Evolutionary conservation across 495 filamentous ascomycete species (phyloP).

Genomic region (Articulospora tetracladia): DNA sequence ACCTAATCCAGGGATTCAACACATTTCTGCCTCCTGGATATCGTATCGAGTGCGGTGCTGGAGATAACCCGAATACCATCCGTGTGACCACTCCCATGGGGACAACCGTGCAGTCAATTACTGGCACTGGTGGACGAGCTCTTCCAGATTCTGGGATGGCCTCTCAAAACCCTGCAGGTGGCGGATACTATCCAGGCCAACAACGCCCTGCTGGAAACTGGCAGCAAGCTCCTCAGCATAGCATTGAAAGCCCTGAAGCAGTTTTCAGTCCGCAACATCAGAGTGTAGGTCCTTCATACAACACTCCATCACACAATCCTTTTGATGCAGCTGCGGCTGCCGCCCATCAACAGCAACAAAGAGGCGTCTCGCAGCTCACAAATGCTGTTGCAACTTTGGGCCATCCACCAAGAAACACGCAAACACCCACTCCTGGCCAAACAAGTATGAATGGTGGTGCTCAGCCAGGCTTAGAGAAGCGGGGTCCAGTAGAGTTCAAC

Average conservation of each 20-base stretch:
- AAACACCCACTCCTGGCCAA: constrained; percentile 47
- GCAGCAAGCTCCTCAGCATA: constrained; percentile 45
- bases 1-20: constrained; percentile 97
- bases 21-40: constrained; percentile 97
- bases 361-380: constrained; percentile 75
- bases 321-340: constrained; percentile 51
- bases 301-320: constrained; percentile 34
- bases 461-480: constrained; percentile 70
- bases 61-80: constrained; percentile 90
- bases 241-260: constrained; percentile 50
- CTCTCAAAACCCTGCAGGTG: constrained; percentile 16
- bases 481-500: constrained; percentile 97
- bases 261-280: constrained; percentile 47
- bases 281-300: constrained; percentile 41
- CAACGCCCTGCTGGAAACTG: constrained; percentile 34
- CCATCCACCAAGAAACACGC: constrained; percentile 26
- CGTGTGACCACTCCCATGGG: constrained; percentile 96
- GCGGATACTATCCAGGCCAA: constrained; percentile 35
- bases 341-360: constrained; percentile 74
- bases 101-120: constrained; percentile 52
- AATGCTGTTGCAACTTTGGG: constrained; percentile 61
- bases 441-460: constrained; percentile 38
- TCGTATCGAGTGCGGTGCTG: constrained; percentile 90
- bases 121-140: constrained; percentile 34
- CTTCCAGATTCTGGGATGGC: constrained; percentile 38